Evolutionary conservation across 2,329 filamentous ascomycete genomes (phyloP).

Genomic region (Penicillium sclerotiorum): DNA sequence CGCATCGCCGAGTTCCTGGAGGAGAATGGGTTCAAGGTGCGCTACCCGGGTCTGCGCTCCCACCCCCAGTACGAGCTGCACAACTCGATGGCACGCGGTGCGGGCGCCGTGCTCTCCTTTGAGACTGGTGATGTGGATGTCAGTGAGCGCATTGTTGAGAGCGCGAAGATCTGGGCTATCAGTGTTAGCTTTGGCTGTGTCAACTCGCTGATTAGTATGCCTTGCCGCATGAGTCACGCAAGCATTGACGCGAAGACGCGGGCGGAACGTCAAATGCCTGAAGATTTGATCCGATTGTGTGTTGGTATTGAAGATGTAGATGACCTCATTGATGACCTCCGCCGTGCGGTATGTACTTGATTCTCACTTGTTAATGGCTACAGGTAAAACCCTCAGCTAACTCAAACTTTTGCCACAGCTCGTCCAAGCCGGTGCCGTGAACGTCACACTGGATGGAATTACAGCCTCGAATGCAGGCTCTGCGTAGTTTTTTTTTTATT

Average conservation of each 20-base stretch:
- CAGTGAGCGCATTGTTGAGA: conserved; percentile 92
- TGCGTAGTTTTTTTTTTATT: conserved; percentile 3
- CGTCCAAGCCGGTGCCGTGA: conserved; percentile 91
- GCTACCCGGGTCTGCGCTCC: conserved; percentile 89
- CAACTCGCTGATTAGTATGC: conserved; percentile 98
- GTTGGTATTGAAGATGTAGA: conserved; percentile 93
- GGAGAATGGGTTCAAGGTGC: conserved; percentile 85
- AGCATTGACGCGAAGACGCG: conserved; percentile 96
- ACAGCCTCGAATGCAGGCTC: conserved; percentile 48
- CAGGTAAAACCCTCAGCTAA: conserved; percentile 3
- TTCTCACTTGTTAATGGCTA: conserved; percentile 12
- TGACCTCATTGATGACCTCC: conserved; percentile 91
- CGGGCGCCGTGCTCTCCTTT: conserved; percentile 92
- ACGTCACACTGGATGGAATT: conserved; percentile 80
- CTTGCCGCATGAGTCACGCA: conserved; percentile 98
- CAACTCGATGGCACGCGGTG: conserved; percentile 91
- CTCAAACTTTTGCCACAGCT: conserved; percentile 56
- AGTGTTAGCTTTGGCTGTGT: conserved; percentile 98
- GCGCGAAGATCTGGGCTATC: conserved; percentile 88
- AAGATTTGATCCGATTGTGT: conserved; percentile 93
- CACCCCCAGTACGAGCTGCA: conserved; percentile 97
- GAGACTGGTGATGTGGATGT: conserved; percentile 85
- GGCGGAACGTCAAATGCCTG: conserved; percentile 85
- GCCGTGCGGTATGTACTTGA: conserved; percentile 75
- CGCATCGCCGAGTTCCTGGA: conserved; percentile 92